Evolutionary conservation across 2,329 filamentous ascomycete genomes (phyloP), one percentile per base, ranked within the genome.

Genomic region (Penicillium sp.): DNA sequence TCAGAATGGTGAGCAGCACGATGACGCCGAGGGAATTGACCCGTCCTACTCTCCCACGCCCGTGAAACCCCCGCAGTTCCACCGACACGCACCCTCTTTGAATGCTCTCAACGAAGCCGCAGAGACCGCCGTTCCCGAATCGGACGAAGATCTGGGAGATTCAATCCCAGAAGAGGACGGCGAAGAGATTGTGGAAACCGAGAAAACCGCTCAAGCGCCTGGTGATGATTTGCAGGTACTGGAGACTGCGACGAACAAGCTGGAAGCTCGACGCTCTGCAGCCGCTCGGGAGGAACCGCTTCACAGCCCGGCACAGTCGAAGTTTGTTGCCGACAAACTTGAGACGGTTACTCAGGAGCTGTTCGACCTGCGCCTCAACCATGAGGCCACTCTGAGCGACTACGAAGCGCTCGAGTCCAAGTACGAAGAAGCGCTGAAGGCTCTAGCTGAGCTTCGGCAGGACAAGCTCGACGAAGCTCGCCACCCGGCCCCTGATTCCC

Each of bases 271-370:
- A 4, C 53, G 54, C n/a, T 44, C 54, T 14, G 58, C 55, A 20
- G 44, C 55, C 4, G 41, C 57, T n/a, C 48, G 59, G 14, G 74
- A 75, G 11, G 72, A 79, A 36, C 69, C 76, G 1, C 74, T 80
- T 10, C 79, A 80, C 51, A 93, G 81, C 63, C 84, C 87, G 11
- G 86, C 87, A 0, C 90, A 96, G 66, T 85, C 82, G 36, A 86
- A 85, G 54, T 89, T 89, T 59, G 87, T 96, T 43, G 86, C 87
- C 6, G 91, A 97, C 65, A 96, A 97, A 71, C 80, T 97, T 11
- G 91, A 97, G 61, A 85, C 78, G 31, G 86, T 97, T 32, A 93
- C 86, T 0, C 89, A 95, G 65, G 93, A 98, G 69, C 82, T 98
- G 2, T 80, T 95, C 47, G 88, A 93, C 59, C 79, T 98, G 42